Percentiles rank a stretch among this genome's conserved stretches.
These are phyloP conservation scores for Ganoderma meredithae DNA, from an alignment of 1,284 basidiomycete genomes.

Conservation along the genomic window DNA sequence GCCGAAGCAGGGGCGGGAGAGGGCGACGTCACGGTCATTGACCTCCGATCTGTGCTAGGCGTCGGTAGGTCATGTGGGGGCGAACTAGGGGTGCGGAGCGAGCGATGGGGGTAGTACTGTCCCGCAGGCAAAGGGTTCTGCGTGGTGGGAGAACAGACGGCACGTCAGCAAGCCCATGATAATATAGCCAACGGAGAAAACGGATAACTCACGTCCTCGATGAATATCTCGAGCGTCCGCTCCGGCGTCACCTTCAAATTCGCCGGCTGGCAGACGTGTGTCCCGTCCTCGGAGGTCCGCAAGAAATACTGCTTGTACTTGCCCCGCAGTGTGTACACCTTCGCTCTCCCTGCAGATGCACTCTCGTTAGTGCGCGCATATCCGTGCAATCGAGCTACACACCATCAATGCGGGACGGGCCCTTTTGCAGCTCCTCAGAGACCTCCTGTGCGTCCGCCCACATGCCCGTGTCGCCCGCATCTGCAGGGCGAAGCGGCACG, in stretches of 20 bases:
- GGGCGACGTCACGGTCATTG: constrained; percentile 25
- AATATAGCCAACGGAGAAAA: not conserved
- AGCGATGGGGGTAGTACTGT: not conserved
- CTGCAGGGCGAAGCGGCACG: constrained; percentile 56
- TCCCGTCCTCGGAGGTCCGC: constrained; percentile 57
- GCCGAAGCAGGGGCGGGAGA: constrained; percentile 19
- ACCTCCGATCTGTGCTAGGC: constrained; percentile 30
- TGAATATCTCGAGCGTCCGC: constrained; percentile 43
- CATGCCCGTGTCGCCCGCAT: constrained; percentile 59
- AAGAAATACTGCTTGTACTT: constrained; percentile 76
- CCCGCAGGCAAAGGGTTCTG: constrained; percentile 21
- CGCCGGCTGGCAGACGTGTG: constrained; percentile 41
- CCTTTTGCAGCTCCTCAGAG: constrained; percentile 60
- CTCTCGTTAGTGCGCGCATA: not conserved
- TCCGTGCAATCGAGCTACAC: not conserved
- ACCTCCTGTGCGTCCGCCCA: constrained; percentile 76
- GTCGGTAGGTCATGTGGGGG: constrained; percentile 27
- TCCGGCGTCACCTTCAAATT: constrained; percentile 44
- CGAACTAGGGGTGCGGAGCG: constrained; percentile 11
- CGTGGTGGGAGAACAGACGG: not conserved
- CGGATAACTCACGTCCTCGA: constrained; percentile 41
- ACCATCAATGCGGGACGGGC: constrained; percentile 76
- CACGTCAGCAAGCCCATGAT: not conserved
- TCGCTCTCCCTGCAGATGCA: constrained; percentile 47
- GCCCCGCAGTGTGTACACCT: constrained; percentile 70